Evolutionary conservation across 2,329 filamentous ascomycete genomes (phyloP), one percentile per base, ranked within the genome.

Genomic region (Chrysoporthe austroafricana): DNA sequence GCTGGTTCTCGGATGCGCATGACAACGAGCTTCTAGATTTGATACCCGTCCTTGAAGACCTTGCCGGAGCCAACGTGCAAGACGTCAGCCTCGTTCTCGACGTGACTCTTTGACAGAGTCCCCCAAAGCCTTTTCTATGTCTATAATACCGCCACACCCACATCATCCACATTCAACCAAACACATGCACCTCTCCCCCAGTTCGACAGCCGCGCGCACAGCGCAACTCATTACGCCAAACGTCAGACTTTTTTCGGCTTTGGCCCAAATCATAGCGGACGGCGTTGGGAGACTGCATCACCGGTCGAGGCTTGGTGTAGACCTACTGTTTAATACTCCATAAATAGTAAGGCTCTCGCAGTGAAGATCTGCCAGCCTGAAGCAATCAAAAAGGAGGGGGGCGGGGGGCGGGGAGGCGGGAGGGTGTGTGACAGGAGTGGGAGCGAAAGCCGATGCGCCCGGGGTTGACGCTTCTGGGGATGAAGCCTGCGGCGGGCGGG

Each of bases 1-100:
- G 95, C 85, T 99, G 96, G 96, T 99, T 99, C 83, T 97, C 94
- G 73, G 96, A 99, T 81, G 96, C 96, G 70, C 96, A 99, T 81
- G 96, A 99, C 83, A 99, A 99, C 81, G 96, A 99, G 85, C 86
- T 99, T 70, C 86, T 99, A 76, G 96, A 99, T 79, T 85, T 99
- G 74, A 98, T 99, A 79, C 96, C 96, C 64, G 96, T 99, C 74
- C 93, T 99, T 73, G 96, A 99, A 85, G 96, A 99, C 80, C 86
- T 99, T 77, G 95, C 96, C 70, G 91, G 92, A 73, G 81, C 90
- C 69, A 92, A 95, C 78, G 96, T 99, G 70, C 88, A 91, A 81
- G 96, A 99, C 81, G 96, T 99, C 79, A 98, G 95, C 84, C 85
- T 99, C 76, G 96, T 99, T 75, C 90, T 99, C 75, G 96, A 99